Percentiles rank a stretch among this genome's conserved stretches.
Evolutionary conservation across 2,329 filamentous ascomycete species (phyloP).

Genomic region (Ophiostoma angusticollis): DNA sequence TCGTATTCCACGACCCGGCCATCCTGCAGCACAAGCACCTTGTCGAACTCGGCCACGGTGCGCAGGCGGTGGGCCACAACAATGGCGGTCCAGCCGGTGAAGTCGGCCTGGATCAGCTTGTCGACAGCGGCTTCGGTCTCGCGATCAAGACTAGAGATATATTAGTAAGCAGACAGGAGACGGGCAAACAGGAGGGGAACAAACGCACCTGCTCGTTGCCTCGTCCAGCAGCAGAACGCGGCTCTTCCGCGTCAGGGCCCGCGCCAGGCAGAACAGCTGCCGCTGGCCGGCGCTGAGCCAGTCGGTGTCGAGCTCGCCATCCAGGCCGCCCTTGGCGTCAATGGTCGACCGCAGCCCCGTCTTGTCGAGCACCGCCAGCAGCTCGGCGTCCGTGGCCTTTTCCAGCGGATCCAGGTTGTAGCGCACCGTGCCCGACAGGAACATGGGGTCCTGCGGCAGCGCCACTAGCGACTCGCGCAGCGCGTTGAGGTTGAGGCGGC

Average conservation of each 20-base stretch:
- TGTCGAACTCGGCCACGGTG: slow-evolving; percentile 37
- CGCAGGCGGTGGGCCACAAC: slow-evolving; percentile 24
- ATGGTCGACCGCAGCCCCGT: slow-evolving; percentile 19
- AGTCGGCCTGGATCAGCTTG: slow-evolving; percentile 37
- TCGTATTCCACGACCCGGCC: slow-evolving; percentile 21
- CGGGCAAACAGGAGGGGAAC: neutral
- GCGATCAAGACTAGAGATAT: slow-evolving; percentile 35
- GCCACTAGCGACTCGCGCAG: slow-evolving; percentile 26
- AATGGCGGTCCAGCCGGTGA: slow-evolving; percentile 40
- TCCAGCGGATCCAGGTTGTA: slow-evolving; percentile 34
- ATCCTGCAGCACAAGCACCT: slow-evolving; percentile 33
- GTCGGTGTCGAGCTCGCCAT: slow-evolving; percentile 22
- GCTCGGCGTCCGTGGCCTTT: slow-evolving; percentile 22
- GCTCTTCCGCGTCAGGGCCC: slow-evolving; percentile 30
- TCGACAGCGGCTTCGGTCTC: slow-evolving; percentile 44
- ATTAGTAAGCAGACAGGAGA: neutral
- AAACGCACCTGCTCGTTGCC: slow-evolving; percentile 23
- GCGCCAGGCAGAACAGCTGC: slow-evolving; percentile 37
- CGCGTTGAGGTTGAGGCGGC: slow-evolving; percentile 15
- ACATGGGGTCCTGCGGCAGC: slow-evolving; percentile 38
- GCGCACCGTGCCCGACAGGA: slow-evolving; percentile 35
- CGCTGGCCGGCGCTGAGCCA: slow-evolving; percentile 30
- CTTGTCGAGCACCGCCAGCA: slow-evolving; percentile 13
- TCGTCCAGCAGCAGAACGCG: slow-evolving; percentile 34
- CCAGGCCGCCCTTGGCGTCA: slow-evolving; percentile 25